Conservation (phyloP, 768 basidiomycete species). For the Boletus sp. region DNA sequence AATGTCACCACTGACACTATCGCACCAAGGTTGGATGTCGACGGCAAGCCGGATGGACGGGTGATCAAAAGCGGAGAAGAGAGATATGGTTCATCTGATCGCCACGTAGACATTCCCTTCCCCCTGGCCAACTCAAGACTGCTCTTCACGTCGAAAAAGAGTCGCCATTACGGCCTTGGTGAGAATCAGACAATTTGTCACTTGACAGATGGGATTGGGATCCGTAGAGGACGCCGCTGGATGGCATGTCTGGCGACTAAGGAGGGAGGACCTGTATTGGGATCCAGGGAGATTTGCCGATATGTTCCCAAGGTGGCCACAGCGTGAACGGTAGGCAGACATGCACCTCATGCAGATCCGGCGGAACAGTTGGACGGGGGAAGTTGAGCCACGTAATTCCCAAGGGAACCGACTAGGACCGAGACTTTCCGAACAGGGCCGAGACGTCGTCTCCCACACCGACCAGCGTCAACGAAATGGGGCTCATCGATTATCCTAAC, state of each 20-base stretch:
- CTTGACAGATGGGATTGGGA: neutral
- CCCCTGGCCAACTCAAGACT: neutral
- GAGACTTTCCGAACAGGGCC: neutral
- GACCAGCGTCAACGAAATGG: neutral
- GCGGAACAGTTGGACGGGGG: slow-evolving; percentile 14
- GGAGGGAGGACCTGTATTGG: neutral
- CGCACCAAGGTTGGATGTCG: neutral
- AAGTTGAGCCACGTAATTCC: slow-evolving; percentile 13
- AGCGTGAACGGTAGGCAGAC: slow-evolving; percentile 7
- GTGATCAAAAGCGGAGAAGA: no score
- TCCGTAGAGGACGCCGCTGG: neutral
- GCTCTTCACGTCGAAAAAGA: slow-evolving; percentile 3
- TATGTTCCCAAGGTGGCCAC: slow-evolving; percentile 25
- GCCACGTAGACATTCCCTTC: neutral
- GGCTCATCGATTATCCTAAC: slow-evolving; percentile 10
- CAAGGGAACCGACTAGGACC: neutral
- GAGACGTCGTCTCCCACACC: slow-evolving; percentile 12
- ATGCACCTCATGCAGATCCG: slow-evolving; percentile 22
- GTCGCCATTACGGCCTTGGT: slow-evolving; percentile 12
- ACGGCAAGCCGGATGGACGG: neutral
- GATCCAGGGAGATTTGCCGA: slow-evolving; percentile 20
- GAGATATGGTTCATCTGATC: neutral
- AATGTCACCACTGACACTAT: neutral
- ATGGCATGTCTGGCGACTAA: neutral
- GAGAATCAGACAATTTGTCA: slow-evolving; percentile 17